These are phyloP conservation scores for Seiridium cupressi DNA, from an alignment of 2,329 filamentous ascomycete species.

Conservation along the genomic window DNA sequence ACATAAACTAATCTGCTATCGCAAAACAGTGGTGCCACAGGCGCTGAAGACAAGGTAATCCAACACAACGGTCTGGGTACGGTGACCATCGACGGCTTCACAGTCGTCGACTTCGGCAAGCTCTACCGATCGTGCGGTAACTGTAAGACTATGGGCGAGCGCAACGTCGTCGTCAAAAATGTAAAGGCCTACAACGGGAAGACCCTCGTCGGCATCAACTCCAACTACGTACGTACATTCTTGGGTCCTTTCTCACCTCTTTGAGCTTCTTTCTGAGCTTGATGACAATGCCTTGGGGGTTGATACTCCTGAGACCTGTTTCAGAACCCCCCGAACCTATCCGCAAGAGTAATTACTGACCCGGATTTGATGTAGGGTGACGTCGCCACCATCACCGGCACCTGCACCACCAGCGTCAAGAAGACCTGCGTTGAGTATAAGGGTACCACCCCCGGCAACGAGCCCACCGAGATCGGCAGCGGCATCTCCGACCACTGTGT, in stretches of 20 bases:
- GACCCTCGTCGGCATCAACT: conserved; percentile 32
- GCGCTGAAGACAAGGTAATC: conserved; percentile 20
- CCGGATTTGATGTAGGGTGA: conserved; percentile 20
- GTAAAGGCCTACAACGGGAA: conserved; percentile 29
- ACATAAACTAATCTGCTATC: too few relatives aligned
- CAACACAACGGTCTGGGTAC: conserved; percentile 13
- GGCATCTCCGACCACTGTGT: conserved; percentile 17
- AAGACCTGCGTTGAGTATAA: conserved; percentile 19
- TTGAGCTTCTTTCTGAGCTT: too few relatives aligned
- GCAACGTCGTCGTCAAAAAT: conserved; percentile 27
- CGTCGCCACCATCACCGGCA: conserved; percentile 21
- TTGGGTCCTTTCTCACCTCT: too few relatives aligned
- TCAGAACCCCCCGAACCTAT: too few relatives aligned
- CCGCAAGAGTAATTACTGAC: too few relatives aligned
- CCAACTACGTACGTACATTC: conserved; percentile 23
- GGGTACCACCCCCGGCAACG: conserved; percentile 19
- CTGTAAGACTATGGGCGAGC: conserved; percentile 31
- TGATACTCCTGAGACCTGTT: too few relatives aligned
- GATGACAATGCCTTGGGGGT: too few relatives aligned
- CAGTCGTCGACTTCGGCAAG: conserved; percentile 37
- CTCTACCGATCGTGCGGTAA: conserved; percentile 47
- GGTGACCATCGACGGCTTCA: conserved; percentile 25
- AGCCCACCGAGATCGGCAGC: conserved; percentile 17
- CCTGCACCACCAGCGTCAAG: conserved; percentile 17
- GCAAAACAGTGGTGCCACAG: conserved; percentile 24